Evolutionary conservation across 306 rosid species (phyloP).

Genomic region (Dryas drummondii): DNA sequence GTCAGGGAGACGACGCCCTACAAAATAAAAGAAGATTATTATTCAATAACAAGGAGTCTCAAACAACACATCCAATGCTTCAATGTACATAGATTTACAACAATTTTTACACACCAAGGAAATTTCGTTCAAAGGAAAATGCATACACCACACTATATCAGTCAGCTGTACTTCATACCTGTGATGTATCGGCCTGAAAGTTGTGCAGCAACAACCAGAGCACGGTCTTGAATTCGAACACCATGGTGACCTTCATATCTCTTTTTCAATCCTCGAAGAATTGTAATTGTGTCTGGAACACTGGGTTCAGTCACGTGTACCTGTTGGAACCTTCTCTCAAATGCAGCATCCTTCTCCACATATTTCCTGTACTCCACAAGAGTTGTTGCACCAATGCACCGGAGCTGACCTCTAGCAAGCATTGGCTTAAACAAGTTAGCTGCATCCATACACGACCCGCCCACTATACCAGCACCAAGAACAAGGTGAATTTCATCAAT

Average conservation of each 20-base stretch:
- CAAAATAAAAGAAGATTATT: slow-evolving; percentile 9
- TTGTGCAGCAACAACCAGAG: slow-evolving; percentile 81
- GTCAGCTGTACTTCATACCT: slow-evolving; percentile 39
- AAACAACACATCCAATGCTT: not conserved
- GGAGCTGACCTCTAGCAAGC: slow-evolving; percentile 95
- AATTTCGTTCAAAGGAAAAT: too few species aligned
- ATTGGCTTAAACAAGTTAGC: slow-evolving; percentile 87
- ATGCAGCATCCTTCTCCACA: slow-evolving; percentile 96
- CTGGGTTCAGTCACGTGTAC: slow-evolving; percentile 93
- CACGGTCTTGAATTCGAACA: slow-evolving; percentile 79
- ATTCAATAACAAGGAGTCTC: not conserved
- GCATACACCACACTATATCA: too few species aligned
- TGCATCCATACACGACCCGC: slow-evolving; percentile 91
- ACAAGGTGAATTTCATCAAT: slow-evolving; percentile 92
- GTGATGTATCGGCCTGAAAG: slow-evolving; percentile 81
- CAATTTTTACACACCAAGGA: not conserved
- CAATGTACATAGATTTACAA: not conserved
- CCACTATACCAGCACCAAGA: slow-evolving; percentile 86
- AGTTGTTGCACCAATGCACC: slow-evolving; percentile 94
- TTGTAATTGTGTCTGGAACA: slow-evolving; percentile 67
- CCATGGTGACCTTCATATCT: slow-evolving; percentile 91
- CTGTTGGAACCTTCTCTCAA: slow-evolving; percentile 90
- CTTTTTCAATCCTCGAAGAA: slow-evolving; percentile 88
- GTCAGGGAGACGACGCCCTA: slow-evolving; percentile 92
- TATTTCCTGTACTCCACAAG: slow-evolving; percentile 90